Base-by-base conservation (phyloP, 2,329 filamentous ascomycete species). In the Sporothrix inflata region DNA sequence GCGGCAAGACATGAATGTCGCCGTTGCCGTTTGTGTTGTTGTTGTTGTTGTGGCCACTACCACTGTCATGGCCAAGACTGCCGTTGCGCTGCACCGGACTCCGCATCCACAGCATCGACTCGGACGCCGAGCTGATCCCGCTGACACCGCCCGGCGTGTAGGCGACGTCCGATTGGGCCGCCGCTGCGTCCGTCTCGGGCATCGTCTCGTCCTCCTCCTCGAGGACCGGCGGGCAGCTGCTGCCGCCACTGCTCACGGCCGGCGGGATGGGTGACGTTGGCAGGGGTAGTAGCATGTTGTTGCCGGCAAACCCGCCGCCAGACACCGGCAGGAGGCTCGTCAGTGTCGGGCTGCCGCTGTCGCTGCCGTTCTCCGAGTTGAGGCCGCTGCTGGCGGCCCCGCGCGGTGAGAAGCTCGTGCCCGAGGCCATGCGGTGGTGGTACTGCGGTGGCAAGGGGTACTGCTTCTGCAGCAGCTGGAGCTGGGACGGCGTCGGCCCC, bases 261-360 rank as follows among this genome's bases (percentile, higher is more conserved):
- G 45, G 55, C 1, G 67, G 67, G 11, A 71, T 74, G 1, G 73
- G 77, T 40, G 71, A 78, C 70, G 75, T 78, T 60, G 75, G 75
- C 16, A 77, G 74, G 16, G 77, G 76, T 1, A 76, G n/a, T n/a
- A 76, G n/a, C n/a, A 72, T 14, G 74, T 72, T 57, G 55, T 70
- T 24, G 45, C 21, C 16, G 16, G 21, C n/a, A 42, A 38, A 30
- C 30, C 47, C 4, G 47, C 16, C 49, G 74, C 73, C 53, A 73
- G 71, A 80, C 38, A 71, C 67, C 81, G 27, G 30, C 1, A 42
- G 30, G n/a, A 73, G 65, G 5, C 49, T 69, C 21, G 84, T 85
- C 61, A 87, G 75, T 0, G 85, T 88, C 9, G 87, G 87, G 63
- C 86, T 88, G 6, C 83, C 85, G 0, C 83, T 78, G 3, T 80